These are phyloP conservation scores for Exophiala calicioides DNA, from an alignment of 2,329 filamentous ascomycete genomes.

Conservation along the genomic window DNA sequence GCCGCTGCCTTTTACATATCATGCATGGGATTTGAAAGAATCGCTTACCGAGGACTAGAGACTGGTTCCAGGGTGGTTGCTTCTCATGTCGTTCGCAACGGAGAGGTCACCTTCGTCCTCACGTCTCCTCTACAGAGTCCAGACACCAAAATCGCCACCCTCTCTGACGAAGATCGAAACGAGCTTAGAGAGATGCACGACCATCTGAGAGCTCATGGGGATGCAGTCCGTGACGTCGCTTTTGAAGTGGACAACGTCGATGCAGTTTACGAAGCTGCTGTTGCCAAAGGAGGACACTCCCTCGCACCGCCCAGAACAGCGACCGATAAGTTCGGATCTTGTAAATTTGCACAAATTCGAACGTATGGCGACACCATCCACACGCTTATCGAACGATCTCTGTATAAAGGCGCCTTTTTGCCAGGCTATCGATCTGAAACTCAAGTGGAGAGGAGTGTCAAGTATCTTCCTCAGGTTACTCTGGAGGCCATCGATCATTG, in stretches of 20 bases:
- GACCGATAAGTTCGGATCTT: constrained; percentile 63
- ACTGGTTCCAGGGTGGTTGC: constrained; percentile 79
- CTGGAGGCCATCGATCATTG: constrained; percentile 89
- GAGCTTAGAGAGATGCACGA: constrained; percentile 74
- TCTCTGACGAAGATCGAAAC: constrained; percentile 57
- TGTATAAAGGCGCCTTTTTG: constrained; percentile 76
- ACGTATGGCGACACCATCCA: constrained; percentile 97
- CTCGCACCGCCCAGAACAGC: constrained; percentile 56
- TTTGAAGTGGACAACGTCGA: constrained; percentile 91
- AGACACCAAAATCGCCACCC: constrained; percentile 58
- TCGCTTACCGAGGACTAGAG: constrained; percentile 86
- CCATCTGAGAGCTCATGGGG: constrained; percentile 84
- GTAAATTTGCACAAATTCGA: constrained; percentile 76
- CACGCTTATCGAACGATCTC: constrained; percentile 74
- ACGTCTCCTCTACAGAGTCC: constrained; percentile 73
- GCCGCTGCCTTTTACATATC: constrained; percentile 84
- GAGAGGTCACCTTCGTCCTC: constrained; percentile 77
- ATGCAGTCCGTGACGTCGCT: constrained; percentile 91
- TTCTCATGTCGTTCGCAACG: constrained; percentile 80
- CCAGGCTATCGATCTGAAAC: constrained; percentile 70
- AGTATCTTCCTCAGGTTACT: constrained; percentile 61
- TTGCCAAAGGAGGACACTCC: constrained; percentile 51
- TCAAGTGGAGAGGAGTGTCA: constrained; percentile 47
- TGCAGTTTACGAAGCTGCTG: constrained; percentile 73
- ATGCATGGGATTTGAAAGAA: constrained; percentile 78